Conservation (phyloP, 2,329 filamentous ascomycete species). For the Corynespora cassiicola region DNA sequence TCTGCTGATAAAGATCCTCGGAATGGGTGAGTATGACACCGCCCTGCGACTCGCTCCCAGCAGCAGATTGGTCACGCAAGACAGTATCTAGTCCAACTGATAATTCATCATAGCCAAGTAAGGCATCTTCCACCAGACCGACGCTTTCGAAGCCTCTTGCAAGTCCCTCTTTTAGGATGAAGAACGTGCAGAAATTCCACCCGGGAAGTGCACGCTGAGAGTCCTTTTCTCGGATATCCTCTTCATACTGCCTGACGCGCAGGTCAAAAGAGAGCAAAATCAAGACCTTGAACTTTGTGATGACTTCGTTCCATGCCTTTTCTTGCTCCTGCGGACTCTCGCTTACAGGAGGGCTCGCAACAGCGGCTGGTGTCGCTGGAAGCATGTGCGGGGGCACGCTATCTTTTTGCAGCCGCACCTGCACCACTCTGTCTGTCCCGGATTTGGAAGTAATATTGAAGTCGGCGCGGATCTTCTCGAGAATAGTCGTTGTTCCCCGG, state of each 20-base stretch:
- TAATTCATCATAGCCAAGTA: constrained; percentile 94
- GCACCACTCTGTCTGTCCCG: constrained; percentile 77
- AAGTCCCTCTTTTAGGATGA: constrained; percentile 94
- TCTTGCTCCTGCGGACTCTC: constrained; percentile 81
- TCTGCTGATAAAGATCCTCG: constrained; percentile 70
- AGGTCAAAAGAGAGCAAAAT: constrained; percentile 91
- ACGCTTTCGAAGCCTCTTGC: constrained; percentile 95
- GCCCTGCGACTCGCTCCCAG: constrained; percentile 69
- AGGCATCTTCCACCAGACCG: constrained; percentile 90
- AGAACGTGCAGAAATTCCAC: constrained; percentile 99
- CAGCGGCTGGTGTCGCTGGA: constrained; percentile 47
- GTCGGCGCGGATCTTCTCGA: constrained; percentile 89
- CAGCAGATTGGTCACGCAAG: constrained; percentile 73
- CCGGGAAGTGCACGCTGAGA: constrained; percentile 84
- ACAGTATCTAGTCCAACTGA: constrained; percentile 85
- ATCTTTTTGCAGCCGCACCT: constrained; percentile 74
- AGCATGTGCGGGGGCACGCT: constrained; percentile 53
- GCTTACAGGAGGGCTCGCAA: constrained; percentile 37
- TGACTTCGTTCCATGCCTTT: constrained; percentile 81
- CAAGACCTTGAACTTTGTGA: constrained; percentile 83
- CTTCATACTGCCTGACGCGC: constrained; percentile 92
- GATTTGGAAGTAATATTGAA: constrained; percentile 83
- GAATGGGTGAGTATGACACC: constrained; percentile 76
- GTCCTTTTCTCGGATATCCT: constrained; percentile 95
- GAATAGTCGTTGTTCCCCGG: constrained; percentile 76